Evolutionary conservation across 192 early-diverging fungal species (phyloP), one percentile per base, ranked within the genome.

Genomic region (Geranomyces variabilis): DNA sequence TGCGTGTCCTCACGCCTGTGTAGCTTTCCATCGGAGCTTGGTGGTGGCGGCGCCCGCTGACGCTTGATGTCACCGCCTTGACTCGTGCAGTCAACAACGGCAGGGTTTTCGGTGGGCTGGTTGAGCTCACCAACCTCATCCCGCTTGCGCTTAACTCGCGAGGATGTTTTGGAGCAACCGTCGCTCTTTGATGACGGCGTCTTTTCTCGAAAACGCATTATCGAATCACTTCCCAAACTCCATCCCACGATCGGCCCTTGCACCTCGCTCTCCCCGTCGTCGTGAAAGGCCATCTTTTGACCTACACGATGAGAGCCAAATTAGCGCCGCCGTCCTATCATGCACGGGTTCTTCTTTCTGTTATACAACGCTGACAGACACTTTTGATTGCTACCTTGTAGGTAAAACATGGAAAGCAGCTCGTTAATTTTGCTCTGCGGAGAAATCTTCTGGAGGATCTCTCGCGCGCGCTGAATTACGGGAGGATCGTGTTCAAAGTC

Each of bases 241-340:
- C 63, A 65, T 26, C 63, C 44, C 2, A 65, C 22, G 34, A 65
- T 65, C 7, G 63, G 63, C 10, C 63, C 63, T 13, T n/a, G 19
- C 31, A 65, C 63, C 28, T 65, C 41, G n/a, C 43, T 65, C 22
- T 65, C 63, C 1, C 63, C 63, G 44, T 65, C 63, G 28, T 65
- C 63, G 22, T 65, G 63, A 45, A 45, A 65, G 1, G 31, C 22
- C 41, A 65, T 65, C 43, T 65, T 65, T 41, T 65, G 63, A n/a
- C 63, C 46, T 47, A 47, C 10, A 47, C 10, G 46, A 13, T 13
- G 12, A 47, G 19, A 13, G 46, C 19, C 12, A 19, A 47, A 13
- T 19, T 10, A 47, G 10, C 46, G 46, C 10, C 12, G 46, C 46
- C 46, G 12, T 19, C 12, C 46, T 10, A 47, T 10, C 46, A 19